Evolutionary conservation across 2,329 filamentous ascomycete genomes (phyloP).

Genomic region (Talaromyces atroroseus): DNA sequence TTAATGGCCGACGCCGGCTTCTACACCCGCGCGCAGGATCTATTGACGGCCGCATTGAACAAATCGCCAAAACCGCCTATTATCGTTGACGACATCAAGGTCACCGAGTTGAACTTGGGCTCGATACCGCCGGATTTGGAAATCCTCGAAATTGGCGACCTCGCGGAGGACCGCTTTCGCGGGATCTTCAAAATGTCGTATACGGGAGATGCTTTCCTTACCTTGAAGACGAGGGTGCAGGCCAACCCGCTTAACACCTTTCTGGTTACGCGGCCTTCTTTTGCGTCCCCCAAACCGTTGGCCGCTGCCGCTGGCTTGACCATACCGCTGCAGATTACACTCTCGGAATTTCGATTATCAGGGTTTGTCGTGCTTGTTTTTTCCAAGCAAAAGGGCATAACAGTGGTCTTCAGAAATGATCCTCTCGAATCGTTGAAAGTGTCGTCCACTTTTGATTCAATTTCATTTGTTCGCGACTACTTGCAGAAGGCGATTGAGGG

Average conservation of each 20-base stretch:
- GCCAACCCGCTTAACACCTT: conserved; percentile 97
- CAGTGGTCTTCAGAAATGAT: conserved; percentile 95
- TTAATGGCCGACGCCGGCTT: conserved; percentile 91
- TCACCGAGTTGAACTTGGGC: conserved; percentile 94
- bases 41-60: conserved; percentile 91
- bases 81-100: conserved; percentile 98
- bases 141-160: conserved; percentile 93
- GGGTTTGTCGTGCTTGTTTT: conserved; percentile 98
- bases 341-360: conserved; percentile 92
- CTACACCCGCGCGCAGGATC: conserved; percentile 83
- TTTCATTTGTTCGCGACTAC: conserved; percentile 96
- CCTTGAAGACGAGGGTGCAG: conserved; percentile 92
- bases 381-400: conserved; percentile 93
- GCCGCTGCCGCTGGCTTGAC: conserved; percentile 88
- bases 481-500: conserved; percentile 92
- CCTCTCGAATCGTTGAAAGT: conserved; percentile 96
- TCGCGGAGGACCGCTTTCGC: conserved; percentile 93
- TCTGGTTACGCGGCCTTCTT: conserved; percentile 81
- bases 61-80: conserved; percentile 97
- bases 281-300: conserved; percentile 86
- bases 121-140: conserved; percentile 91
- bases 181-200: conserved; percentile 99
- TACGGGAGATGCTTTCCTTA: conserved; percentile 88
- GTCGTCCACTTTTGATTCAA: conserved; percentile 97
- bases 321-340: conserved; percentile 93